Evolutionary conservation across 805 yeast species (phyloP).

Genomic region (Candida anglica): DNA sequence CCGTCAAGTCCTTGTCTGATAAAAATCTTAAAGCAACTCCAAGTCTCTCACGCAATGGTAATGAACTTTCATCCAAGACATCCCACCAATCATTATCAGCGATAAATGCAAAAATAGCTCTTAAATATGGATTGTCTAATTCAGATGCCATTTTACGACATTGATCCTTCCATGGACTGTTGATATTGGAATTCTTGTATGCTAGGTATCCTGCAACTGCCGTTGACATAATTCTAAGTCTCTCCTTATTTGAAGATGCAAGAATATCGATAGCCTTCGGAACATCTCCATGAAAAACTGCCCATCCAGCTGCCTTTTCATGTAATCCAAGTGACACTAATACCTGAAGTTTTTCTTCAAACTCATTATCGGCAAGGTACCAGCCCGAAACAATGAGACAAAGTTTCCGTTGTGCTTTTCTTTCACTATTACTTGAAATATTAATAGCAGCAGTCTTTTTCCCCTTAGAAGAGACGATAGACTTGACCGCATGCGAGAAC

Average conservation of each 20-base stretch:
- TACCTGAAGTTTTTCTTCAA: slow-evolving; percentile 61
- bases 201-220: slow-evolving; percentile 90
- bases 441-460: slow-evolving; percentile 44
- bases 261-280: slow-evolving; percentile 76
- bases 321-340: slow-evolving; percentile 56
- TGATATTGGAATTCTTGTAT: slow-evolving; percentile 51
- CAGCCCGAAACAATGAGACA: slow-evolving; percentile 88
- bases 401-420: slow-evolving; percentile 65
- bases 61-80: slow-evolving; percentile 82
- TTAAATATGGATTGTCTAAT: slow-evolving; percentile 79
- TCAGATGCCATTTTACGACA: slow-evolving; percentile 87
- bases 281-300: slow-evolving; percentile 89
- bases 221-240: slow-evolving; percentile 77
- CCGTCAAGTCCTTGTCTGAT: slow-evolving; percentile 71
- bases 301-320: slow-evolving; percentile 97
- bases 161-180: slow-evolving; percentile 89
- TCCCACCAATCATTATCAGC: slow-evolving; percentile 97
- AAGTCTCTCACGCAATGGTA: slow-evolving; percentile 81
- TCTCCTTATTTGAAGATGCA: slow-evolving; percentile 66
- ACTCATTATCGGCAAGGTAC: slow-evolving; percentile 73
- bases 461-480: slow-evolving; percentile 48
- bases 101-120: slow-evolving; percentile 90
- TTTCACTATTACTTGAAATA: slow-evolving; percentile 42
- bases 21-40: slow-evolving; percentile 89
- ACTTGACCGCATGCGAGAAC: slow-evolving; percentile 47